Evolutionary conservation across 305 asterid species (phyloP).

Genomic region (Nicotiana rustica): DNA sequence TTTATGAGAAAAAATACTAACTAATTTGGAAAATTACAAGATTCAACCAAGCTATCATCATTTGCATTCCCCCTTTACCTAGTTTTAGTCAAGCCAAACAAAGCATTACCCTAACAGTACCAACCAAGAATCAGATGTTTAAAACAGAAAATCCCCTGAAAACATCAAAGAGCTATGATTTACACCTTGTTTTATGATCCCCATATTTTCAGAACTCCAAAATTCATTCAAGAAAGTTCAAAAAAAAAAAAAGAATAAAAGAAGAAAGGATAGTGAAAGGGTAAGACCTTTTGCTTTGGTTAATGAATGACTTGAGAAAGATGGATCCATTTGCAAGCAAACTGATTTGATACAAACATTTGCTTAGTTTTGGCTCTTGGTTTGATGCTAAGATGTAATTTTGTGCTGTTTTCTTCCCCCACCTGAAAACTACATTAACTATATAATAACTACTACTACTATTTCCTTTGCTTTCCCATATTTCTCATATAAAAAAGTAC

Average conservation of each 20-base stretch:
- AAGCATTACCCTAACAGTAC: not conserved
- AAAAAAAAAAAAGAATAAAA: not conserved
- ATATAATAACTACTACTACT: slow-evolving; percentile 25
- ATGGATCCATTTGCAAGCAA: slow-evolving; percentile 23
- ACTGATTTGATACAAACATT: not conserved
- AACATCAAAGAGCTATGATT: not conserved
- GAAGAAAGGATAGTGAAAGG: not conserved
- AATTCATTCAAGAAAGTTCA: not conserved
- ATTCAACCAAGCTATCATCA: slow-evolving; percentile 4
- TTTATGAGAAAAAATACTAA: not conserved
- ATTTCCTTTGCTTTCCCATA: not conserved
- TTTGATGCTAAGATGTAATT: slow-evolving; percentile 37
- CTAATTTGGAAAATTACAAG: not conserved
- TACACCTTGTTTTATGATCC: not conserved
- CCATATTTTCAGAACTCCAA: not conserved
- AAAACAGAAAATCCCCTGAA: not conserved
- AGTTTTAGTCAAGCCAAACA: not conserved
- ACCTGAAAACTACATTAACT: slow-evolving; percentile 35
- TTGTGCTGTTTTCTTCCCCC: slow-evolving; percentile 29
- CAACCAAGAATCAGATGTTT: not conserved
- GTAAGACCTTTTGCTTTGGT: slow-evolving; percentile 11
- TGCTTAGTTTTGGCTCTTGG: slow-evolving; percentile 35
- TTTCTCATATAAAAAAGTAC: not conserved
- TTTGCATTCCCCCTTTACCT: not conserved
- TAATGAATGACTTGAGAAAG: slow-evolving; percentile 2